Conservation (phyloP, 129 eudicot species). For the Flaveria ramosissima region DNA sequence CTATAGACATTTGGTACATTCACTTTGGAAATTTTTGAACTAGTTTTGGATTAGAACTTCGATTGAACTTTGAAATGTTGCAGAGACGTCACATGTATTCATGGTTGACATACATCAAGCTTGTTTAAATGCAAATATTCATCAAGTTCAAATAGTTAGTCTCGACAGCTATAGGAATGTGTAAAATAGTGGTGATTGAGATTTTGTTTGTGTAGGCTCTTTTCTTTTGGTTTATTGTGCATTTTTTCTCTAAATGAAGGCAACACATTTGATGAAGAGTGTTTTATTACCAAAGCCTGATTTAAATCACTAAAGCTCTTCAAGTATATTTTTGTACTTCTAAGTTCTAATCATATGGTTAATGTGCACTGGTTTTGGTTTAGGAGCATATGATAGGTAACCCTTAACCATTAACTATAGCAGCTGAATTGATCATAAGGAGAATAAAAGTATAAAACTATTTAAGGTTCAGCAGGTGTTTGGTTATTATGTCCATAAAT, state of each 20-base stretch:
- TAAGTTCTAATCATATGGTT: background rate
- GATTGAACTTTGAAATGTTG: background rate
- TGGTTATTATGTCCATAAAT: background rate
- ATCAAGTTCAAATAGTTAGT: background rate
- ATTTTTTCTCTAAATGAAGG: background rate
- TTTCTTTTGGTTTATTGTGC: background rate
- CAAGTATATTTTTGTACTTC: background rate
- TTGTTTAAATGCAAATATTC: background rate
- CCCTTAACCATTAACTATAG: conserved; percentile 1
- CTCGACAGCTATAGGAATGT: background rate
- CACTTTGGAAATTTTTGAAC: background rate
- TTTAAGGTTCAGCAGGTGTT: conserved; percentile 11
- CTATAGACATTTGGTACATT: background rate
- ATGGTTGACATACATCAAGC: background rate
- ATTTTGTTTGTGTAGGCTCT: background rate
- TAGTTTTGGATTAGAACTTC: background rate
- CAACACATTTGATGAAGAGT: background rate
- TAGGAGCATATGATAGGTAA: background rate
- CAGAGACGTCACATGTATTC: background rate
- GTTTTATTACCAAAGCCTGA: background rate
- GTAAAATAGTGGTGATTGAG: background rate
- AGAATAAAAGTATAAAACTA: background rate
- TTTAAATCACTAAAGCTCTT: background rate
- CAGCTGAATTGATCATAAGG: background rate
- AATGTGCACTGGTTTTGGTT: background rate